Conservation (phyloP, 2,329 filamentous ascomycete genomes). For the Ophiosphaerella herpotricha region DNA sequence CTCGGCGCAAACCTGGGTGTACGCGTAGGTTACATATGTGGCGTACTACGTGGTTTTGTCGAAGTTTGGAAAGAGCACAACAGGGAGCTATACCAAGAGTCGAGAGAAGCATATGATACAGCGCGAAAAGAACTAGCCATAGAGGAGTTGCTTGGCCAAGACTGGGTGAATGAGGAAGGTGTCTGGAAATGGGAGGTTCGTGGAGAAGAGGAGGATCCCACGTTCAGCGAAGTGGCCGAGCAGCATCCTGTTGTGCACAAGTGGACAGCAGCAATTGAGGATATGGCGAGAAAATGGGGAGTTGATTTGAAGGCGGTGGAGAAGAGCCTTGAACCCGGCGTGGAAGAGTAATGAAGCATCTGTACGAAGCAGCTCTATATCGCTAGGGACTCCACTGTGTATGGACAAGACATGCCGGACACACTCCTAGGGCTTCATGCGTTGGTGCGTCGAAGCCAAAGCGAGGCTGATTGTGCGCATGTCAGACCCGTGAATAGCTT, state of each 20-base stretch:
- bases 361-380: too few species aligned
- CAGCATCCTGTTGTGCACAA: conserved; percentile 69
- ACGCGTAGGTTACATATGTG: conserved; percentile 74
- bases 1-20: conserved; percentile 82
- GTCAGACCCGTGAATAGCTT: too few species aligned
- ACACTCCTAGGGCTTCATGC: too few species aligned
- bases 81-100: conserved; percentile 29
- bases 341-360: conserved; percentile 35
- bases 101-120: conserved; percentile 38
- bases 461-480: too few species aligned
- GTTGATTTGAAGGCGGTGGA: conserved; percentile 47
- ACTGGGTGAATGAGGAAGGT: conserved; percentile 73
- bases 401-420: too few species aligned
- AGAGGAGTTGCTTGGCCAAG: conserved; percentile 64
- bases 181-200: conserved; percentile 69
- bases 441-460: too few species aligned
- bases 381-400: too few species aligned
- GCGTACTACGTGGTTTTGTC: conserved; percentile 73
- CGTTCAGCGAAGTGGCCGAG: conserved; percentile 57
- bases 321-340: conserved; percentile 38
- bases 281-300: conserved; percentile 49
- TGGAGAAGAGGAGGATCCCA: conserved; percentile 40
- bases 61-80: conserved; percentile 50
- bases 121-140: conserved; percentile 66
- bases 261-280: conserved; percentile 59